Percentiles rank a stretch among this genome's conserved stretches.
Evolutionary conservation across 225 moss, liverwort and hornwort genomes (phyloP).

Genomic region (Polytrichum formosum): DNA sequence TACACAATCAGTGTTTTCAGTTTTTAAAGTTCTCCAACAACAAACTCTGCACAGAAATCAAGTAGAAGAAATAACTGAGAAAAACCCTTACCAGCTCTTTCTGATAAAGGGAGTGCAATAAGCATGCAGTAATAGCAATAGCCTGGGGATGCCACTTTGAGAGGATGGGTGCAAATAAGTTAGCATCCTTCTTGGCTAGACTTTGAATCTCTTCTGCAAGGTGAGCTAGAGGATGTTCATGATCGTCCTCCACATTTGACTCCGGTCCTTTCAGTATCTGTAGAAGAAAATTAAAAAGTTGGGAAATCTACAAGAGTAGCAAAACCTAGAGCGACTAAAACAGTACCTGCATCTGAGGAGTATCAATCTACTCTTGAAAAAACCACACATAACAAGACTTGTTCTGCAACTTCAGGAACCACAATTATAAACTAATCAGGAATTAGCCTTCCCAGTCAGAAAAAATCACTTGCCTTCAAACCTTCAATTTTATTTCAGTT

Average conservation of each 20-base stretch:
- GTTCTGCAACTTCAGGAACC: too few species aligned
- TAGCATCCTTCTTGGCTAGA: constrained; percentile 79
- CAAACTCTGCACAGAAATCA: too few species aligned
- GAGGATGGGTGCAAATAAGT: constrained; percentile 68
- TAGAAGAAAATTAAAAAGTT: neutral
- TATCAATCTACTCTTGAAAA: too few species aligned
- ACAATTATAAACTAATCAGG: too few species aligned
- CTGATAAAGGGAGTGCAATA: constrained; percentile 78
- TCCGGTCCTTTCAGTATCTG: constrained; percentile 80
- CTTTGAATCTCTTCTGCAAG: constrained; percentile 73
- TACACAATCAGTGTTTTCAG: neutral
- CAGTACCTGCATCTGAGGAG: too few species aligned
- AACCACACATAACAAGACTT: too few species aligned
- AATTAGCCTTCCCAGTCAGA: too few species aligned
- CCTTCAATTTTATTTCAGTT: too few species aligned
- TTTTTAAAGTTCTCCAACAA: neutral
- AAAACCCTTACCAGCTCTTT: constrained; percentile 71
- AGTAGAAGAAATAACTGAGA: neutral
- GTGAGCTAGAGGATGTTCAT: constrained; percentile 71
- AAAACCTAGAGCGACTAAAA: too few species aligned
- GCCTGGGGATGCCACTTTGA: constrained; percentile 90
- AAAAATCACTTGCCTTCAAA: too few species aligned
- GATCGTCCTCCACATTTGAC: constrained; percentile 44
- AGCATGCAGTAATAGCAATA: constrained; percentile 77
- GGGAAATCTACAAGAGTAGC: too few species aligned